These are phyloP conservation scores for Annulohypoxylon bovei DNA, from an alignment of 495 filamentous ascomycete genomes.

Conservation along the genomic window DNA sequence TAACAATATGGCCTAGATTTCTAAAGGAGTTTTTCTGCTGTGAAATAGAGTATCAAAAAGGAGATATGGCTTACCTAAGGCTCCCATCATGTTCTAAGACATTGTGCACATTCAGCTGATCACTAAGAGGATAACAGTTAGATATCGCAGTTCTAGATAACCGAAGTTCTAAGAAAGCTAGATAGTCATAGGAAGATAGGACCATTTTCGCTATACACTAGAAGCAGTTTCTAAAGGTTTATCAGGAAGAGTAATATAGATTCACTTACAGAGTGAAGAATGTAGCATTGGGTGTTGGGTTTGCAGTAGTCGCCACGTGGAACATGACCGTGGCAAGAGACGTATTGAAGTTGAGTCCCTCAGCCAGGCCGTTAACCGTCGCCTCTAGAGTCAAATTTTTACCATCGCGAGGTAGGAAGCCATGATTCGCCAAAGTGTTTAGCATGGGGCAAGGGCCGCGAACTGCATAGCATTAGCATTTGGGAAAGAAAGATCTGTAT, in stretches of 20 bases:
- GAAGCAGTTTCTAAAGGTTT: neutral
- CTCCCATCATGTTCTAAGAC: slow-evolving; percentile 61
- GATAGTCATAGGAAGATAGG: neutral
- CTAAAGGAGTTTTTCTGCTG: neutral
- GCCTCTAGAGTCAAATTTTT: slow-evolving; percentile 46
- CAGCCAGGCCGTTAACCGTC: slow-evolving; percentile 39
- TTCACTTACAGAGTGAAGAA: slow-evolving; percentile 53
- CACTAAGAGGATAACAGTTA: slow-evolving; percentile 18
- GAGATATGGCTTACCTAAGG: slow-evolving; percentile 49
- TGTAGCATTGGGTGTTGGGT: slow-evolving; percentile 61
- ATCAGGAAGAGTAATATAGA: neutral
- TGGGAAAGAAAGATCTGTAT: neutral
- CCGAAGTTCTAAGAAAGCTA: neutral
- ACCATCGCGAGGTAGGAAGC: slow-evolving; percentile 46
- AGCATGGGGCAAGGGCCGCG: slow-evolving; percentile 53
- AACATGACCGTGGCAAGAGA: slow-evolving; percentile 54
- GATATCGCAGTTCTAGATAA: neutral
- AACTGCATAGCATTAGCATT: slow-evolving; percentile 29
- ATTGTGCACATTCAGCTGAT: slow-evolving; percentile 56
- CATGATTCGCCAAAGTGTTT: slow-evolving; percentile 49
- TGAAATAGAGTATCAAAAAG: neutral
- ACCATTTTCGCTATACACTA: neutral
- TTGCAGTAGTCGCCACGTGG: slow-evolving; percentile 53
- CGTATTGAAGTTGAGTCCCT: slow-evolving; percentile 47
- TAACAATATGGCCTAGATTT: neutral